phyloP scores from a whole-genome alignment of 1,139 yeast genomes.

The Blastobotrys persicus region DNA sequence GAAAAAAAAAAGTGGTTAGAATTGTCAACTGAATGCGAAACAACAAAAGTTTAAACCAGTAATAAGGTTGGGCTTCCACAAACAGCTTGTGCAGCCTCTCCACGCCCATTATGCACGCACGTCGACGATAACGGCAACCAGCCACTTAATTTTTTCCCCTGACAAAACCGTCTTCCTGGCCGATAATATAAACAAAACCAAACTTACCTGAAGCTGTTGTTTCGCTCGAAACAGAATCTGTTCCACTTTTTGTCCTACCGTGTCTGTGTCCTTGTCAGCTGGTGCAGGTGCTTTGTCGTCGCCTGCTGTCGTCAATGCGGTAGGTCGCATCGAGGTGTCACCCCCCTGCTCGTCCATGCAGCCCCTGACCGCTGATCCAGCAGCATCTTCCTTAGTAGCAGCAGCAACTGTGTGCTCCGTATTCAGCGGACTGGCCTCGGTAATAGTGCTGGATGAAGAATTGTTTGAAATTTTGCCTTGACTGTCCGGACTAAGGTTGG shows the following conservation, averaged over 20 bases:
- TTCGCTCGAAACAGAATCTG: constrained; percentile 15
- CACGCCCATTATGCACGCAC: neutral
- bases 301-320: neutral
- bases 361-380: neutral
- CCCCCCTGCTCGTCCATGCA: neutral
- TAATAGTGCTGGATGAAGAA: constrained; percentile 1
- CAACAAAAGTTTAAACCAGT: neutral
- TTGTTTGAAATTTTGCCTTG: neutral
- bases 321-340: neutral
- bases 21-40: constrained; percentile 3
- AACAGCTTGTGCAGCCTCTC: constrained; percentile 6
- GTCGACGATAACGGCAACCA: neutral
- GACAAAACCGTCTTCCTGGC: neutral
- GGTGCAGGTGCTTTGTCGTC: neutral
- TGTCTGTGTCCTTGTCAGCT: neutral
- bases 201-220: constrained; percentile 18
- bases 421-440: neutral
- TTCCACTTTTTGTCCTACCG: constrained; percentile 13
- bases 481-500: neutral
- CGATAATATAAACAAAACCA: neutral
- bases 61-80: constrained; percentile 3
- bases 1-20: constrained; percentile 5
- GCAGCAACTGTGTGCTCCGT: neutral
- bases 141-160: constrained; percentile 6
- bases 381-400: neutral